Base-by-base conservation (phyloP, 1,139 yeast genomes). In the Arxiozyma slooffiae region DNA sequence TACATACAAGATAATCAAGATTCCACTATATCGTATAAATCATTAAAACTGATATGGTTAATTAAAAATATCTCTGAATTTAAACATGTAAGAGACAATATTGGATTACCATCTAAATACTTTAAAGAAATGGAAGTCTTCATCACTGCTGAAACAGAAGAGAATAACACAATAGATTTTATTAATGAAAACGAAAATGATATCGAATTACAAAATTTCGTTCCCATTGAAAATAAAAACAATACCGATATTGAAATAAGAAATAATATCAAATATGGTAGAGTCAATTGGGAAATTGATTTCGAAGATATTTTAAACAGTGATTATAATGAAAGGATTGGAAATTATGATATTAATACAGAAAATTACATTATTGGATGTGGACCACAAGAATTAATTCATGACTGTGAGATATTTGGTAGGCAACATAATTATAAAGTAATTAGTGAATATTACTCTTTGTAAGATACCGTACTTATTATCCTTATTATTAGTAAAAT, bases 1-100 rank as follows among this genome's bases (percentile, higher is more conserved):
- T 41, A 26, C 20, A 24, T 41, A 24, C 8, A 17, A 34, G 38
- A 24, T 46, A 24, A 44, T 17, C 38, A 18, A 22, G 37, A 30
- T 30, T 18, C n/a, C 18, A 30, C 16, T 16, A 36, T 23, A 40
- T 38, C 30, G 50, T 56, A 24, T 52, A 55, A 22, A 53, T 41
- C 36, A 9, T 7, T 64, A 8, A 57, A 57, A 44, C 44, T 64
- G 14, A 50, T 62, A 16, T 66, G 69, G 69, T 48, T 63, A 41
- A 55, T 63, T 7, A 59, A 55, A 38, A 54, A 57, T 39, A 48
- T 52, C 14, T 44, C 53, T 8, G 62, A 61, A 3, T 49, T 44
- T n/a, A 30, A 41, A 26, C 23, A 24, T 26, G 20, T 47, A 7
- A 21, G 23, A 11, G 30, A 41, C 17, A 47, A 37, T 8, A 16